Base-by-base conservation (phyloP, 768 basidiomycete species). In the Termitomyces sp. region DNA sequence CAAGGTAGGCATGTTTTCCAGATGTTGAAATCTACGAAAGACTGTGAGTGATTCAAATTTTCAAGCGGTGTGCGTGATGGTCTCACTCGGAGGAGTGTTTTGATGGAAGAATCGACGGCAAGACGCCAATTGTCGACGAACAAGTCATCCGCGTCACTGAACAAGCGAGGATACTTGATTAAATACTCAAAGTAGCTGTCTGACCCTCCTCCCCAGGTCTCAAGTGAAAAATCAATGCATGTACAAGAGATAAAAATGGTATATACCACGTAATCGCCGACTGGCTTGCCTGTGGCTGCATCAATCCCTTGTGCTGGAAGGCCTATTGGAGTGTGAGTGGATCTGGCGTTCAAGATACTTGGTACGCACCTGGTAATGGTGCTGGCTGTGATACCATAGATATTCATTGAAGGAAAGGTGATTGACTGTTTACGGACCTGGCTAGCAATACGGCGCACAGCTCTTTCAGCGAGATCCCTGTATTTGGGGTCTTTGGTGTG, bases 181-280 rank as follows among this genome's bases (percentile, higher is more conserved):
- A 89, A 75, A 65, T 91, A 90, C 68, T 91, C 89, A 59, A 87
- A 86, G 72, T 84, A 91, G 58, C 87, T 88, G 70, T 91, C 89
- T 0, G 83, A 84, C 36, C 86, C 87, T 55, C 84, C 90, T 34
- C 85, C 81, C 88, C 88, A 81, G 5, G 77, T 74, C 78, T 79
- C 50, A 16, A 36, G 1, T 31, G 27, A 41, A 6, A 47, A 27
- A 37, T 33, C 51, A 56, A 27, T 15, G 11, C 62, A 58, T 16
- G 48, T 22, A 6, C 75, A 20, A 16, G 18, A 27, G 15, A 5
- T 18, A 37, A 42, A 4, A 11, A 42, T 1, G 6, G 22, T 31
- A 13, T 76, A 65, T 49, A 78, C 78, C 58, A 88, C 79, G 61
- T 85, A 87, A 11, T 75, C 79, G 37, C 79, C 82, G 24, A 76